Evolutionary conservation across 352 stramenopile genomes (phyloP).

Genomic region (Globisporangium paddicum): DNA sequence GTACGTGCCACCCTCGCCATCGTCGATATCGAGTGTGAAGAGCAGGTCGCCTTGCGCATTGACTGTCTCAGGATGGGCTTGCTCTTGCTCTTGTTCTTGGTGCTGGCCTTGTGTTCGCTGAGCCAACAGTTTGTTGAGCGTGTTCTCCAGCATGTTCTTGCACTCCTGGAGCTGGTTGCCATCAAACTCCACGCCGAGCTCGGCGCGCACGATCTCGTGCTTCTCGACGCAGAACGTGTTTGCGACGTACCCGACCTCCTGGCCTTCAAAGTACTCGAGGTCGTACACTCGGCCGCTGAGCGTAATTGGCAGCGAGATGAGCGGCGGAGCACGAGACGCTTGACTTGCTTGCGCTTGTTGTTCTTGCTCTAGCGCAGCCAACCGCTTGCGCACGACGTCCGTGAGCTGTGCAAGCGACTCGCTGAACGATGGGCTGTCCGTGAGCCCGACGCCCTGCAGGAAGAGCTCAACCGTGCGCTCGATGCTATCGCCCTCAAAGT

Average conservation of each 20-base stretch:
- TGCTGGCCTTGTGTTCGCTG: constrained; percentile 16
- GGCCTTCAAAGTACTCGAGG: constrained; percentile 61
- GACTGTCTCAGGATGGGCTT: constrained; percentile 2
- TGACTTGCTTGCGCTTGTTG: constrained; percentile 7
- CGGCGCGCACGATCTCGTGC: constrained; percentile 43
- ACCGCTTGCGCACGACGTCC: constrained; percentile 27
- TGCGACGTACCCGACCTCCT: constrained; percentile 48
- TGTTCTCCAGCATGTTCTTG: constrained; percentile 42
- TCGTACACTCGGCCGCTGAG: constrained; percentile 47
- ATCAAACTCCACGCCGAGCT: constrained; percentile 51
- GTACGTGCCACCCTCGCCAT: constrained; percentile 37
- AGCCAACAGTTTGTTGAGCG: constrained; percentile 7
- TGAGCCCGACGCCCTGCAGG: constrained; percentile 42
- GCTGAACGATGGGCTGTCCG: constrained; percentile 30
- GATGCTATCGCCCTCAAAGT: constrained; percentile 71
- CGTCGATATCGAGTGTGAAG: constrained; percentile 71
- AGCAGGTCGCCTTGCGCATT: constrained; percentile 29
- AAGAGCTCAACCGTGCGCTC: constrained; percentile 67
- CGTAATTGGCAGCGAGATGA: constrained; percentile 59
- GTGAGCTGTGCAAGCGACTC: constrained; percentile 40
- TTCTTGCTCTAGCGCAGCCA: constrained; percentile 18
- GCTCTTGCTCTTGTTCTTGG: constrained; percentile 2
- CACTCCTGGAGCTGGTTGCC: constrained; percentile 57
- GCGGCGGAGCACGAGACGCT: constrained; percentile 13
- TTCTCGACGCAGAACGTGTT: constrained; percentile 76